Percentiles rank a stretch among this genome's conserved stretches.
These are phyloP conservation scores for Brassica juncea DNA, from an alignment of 345 rosid species.

Conservation along the genomic window DNA sequence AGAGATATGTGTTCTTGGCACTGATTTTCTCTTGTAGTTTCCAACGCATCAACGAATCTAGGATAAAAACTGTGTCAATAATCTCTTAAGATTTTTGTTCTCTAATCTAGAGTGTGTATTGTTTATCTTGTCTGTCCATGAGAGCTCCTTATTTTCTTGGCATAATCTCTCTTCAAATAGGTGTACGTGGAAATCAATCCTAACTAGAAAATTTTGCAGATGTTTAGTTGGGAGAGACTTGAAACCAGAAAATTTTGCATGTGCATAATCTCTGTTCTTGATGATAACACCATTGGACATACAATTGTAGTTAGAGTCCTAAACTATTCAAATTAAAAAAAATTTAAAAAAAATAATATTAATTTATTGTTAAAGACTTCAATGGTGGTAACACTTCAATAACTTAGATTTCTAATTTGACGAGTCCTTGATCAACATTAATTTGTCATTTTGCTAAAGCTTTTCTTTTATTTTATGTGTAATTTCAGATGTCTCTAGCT, in stretches of 20 bases:
- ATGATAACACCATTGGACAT: too few species aligned
- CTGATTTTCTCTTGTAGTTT: neutral
- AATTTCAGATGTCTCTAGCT: too few species aligned
- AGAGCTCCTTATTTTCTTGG: constrained; percentile 8
- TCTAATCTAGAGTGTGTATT: neutral
- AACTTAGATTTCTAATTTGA: too few species aligned
- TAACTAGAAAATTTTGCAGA: neutral
- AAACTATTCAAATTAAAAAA: too few species aligned
- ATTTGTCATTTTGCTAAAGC: too few species aligned
- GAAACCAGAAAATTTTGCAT: constrained; percentile 11
- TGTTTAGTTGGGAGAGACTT: neutral
- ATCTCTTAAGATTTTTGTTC: neutral
- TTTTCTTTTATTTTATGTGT: too few species aligned
- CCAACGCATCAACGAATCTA: neutral
- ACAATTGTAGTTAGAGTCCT: too few species aligned
- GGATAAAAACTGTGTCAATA: neutral
- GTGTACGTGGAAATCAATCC: neutral
- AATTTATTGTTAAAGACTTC: too few species aligned
- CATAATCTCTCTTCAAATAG: constrained; percentile 27
- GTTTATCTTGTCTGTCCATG: neutral
- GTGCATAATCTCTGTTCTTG: too few species aligned
- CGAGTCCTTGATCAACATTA: too few species aligned
- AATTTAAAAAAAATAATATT: too few species aligned
- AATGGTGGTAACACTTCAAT: too few species aligned
- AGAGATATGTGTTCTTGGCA: neutral